Base-by-base conservation (phyloP, 176 grass and related monocot species). In the Olyra latifolia region DNA sequence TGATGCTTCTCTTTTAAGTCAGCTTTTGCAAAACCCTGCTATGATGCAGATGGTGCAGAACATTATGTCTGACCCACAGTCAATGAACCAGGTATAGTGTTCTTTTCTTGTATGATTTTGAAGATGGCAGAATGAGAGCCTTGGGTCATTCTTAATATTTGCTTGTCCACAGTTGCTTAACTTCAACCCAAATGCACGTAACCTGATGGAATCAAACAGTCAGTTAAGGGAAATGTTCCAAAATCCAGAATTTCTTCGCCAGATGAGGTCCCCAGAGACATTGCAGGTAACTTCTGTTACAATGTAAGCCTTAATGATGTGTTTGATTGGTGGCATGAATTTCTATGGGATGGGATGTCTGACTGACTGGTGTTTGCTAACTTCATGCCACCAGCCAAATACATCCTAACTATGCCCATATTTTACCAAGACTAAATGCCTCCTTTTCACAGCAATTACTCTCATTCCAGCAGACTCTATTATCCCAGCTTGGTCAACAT, bases 41-140 rank as follows among this genome's bases (percentile, higher is more conserved):
- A 93, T 95, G 90, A 92, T 89, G 88, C 92, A 98, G 57, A 92
- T 93, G 95, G 87, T 94, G 92, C 95, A 95, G 69, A 98, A 87
- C 81, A 61, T 98, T 57, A 87, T 98, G 84, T 89, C 95, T 87
- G 92, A 95, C 54, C 95, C 95, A 68, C 92, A 98, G 81, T 67
- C 88, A 62, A 80, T 94, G 80, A 95, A 98, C 74, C 95, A 93
- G 88, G 95, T 98, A 67, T n/a, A 53, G 14, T 77, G 22, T 85
- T 7, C 48, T 64, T 62, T 42, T 82, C 22, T 82, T 74, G 19
- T 69, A 23, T 66, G 32, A 22, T 77, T 78, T 84, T 53, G 13
- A n/a, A 44, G 59, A 69, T 78, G 41, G 24, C 48, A n/a, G 14
- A 67, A 22, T 75, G 22, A 15, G 75, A 52, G 41, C 41, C 25